Base-by-base conservation (phyloP, 495 filamentous ascomycete genomes). In the Podospora pseudopauciseta region DNA sequence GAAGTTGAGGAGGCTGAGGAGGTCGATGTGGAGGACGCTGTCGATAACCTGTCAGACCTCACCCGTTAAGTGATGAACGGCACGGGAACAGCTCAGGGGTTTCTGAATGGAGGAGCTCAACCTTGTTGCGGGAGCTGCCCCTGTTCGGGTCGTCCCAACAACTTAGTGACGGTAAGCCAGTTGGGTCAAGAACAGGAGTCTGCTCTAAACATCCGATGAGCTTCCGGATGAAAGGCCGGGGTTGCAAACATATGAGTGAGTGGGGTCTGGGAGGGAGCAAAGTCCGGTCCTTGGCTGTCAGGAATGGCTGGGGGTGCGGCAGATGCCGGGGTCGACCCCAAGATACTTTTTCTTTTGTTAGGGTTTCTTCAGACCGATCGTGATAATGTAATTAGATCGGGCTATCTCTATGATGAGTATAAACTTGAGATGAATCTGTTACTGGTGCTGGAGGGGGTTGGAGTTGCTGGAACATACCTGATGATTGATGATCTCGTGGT, bases 1-100 rank as follows among this genome's bases (percentile, higher is more conserved):
- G 61, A 44, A 6, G 61, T 39, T 13, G 61, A 39, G 61, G 61
- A 44, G 11, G 61, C 7, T 28, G 61, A 2, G 61, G 61, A 44
- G 11, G 61, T 3, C 15, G 28, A 44, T 63, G 61, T 39, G 15
- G 61, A n/a, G 18, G 61, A 62, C 23, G 68, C 26, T 3, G 66
- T 60, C 13, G 71, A 72, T 53, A 72, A 73, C 34, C 65, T 76
- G 64, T 67, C 74, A 0, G 73, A 76, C 57, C 72, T 76, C 64
- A 76, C 74, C 2, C 74, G 74, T 63, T 76, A 64, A 68, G 30
- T 59, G 28, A 39, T 26, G 23, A 56, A 49, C 39, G 39, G 13
- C 39, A 9, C 39, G 39, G 39, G 39, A 49, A 49, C 30, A 9
- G 5, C 9, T 49, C 39, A 49, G 9, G 55, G n/a, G 55, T 58